phyloP scores from a whole-genome alignment of 805 yeast genomes.

The Teunomyces atbi region DNA sequence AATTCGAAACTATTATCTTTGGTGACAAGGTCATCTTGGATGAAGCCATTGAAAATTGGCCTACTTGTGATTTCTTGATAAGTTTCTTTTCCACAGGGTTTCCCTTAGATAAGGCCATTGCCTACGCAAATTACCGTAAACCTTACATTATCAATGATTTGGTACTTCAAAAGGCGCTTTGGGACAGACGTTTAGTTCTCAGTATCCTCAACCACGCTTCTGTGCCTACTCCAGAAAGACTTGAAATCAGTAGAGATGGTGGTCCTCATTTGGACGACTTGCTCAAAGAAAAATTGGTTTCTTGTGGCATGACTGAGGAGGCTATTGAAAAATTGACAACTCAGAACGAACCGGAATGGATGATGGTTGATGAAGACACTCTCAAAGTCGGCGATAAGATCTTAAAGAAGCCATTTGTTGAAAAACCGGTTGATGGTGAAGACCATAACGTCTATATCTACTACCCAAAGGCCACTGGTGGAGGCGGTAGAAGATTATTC shows the following conservation, averaged over 20 bases:
- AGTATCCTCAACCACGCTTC: conserved; percentile 70
- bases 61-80: conserved; percentile 93
- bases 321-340: conserved; percentile 65
- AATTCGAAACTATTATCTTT: conserved; percentile 93
- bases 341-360: conserved; percentile 73
- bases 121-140: conserved; percentile 82
- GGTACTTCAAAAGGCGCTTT: conserved; percentile 86
- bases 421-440: conserved; percentile 98
- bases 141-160: conserved; percentile 90
- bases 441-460: conserved; percentile 95
- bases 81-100: conserved; percentile 95
- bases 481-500: conserved; percentile 94
- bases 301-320: conserved; percentile 32
- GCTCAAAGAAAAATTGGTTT: conserved; percentile 48
- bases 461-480: conserved; percentile 85
- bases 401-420: conserved; percentile 89
- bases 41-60: conserved; percentile 96
- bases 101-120: conserved; percentile 93
- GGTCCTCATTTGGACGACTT: conserved; percentile 80
- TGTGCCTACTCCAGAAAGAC: conserved; percentile 88
- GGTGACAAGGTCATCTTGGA: conserved; percentile 96
- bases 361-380: conserved; percentile 81
- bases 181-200: conserved; percentile 94
- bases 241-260: conserved; percentile 93
- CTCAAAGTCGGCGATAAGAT: conserved; percentile 68